Evolutionary conservation across 139 green algal species (phyloP).

Genomic region (Haematococcus lacustris): DNA sequence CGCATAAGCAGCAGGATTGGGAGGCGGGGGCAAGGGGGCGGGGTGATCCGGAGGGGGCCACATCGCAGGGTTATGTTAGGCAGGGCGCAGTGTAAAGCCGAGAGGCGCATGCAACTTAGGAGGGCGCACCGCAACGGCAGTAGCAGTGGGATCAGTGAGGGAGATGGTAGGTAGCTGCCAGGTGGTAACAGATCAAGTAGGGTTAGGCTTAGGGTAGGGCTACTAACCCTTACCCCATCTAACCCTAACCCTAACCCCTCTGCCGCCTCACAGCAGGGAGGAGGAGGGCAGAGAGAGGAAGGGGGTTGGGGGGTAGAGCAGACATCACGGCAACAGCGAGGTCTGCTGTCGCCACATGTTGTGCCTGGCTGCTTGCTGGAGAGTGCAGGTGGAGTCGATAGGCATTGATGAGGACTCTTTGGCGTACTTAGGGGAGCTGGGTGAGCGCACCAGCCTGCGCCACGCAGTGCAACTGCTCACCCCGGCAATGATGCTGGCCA

Average conservation of each 20-base stretch:
- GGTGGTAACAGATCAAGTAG: background rate
- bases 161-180: too few relatives aligned
- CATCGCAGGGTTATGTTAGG: too few relatives aligned
- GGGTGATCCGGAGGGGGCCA: too few relatives aligned
- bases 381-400: slow-evolving; percentile 78
- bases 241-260: too few relatives aligned
- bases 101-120: too few relatives aligned
- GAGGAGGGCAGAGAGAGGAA: background rate
- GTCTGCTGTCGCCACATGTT: background rate
- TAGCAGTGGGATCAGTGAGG: too few relatives aligned
- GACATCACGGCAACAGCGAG: background rate
- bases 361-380: background rate
- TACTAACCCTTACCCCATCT: too few relatives aligned
- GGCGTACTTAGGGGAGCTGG: slow-evolving; percentile 80
- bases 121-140: too few relatives aligned
- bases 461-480: slow-evolving; percentile 88
- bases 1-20: too few relatives aligned
- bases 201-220: background rate
- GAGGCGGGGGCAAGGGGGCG: too few relatives aligned
- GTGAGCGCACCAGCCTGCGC: slow-evolving; percentile 70
- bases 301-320: background rate
- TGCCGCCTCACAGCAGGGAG: too few relatives aligned
- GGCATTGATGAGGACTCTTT: slow-evolving; percentile 82
- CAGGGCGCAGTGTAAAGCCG: too few relatives aligned
- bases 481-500: slow-evolving; percentile 71